A percentile compares a stretch with the other conserved stretches of the same genome.
Evolutionary conservation across 116 monocot genomes (phyloP).

Genomic region (Cymodocea nodosa): DNA sequence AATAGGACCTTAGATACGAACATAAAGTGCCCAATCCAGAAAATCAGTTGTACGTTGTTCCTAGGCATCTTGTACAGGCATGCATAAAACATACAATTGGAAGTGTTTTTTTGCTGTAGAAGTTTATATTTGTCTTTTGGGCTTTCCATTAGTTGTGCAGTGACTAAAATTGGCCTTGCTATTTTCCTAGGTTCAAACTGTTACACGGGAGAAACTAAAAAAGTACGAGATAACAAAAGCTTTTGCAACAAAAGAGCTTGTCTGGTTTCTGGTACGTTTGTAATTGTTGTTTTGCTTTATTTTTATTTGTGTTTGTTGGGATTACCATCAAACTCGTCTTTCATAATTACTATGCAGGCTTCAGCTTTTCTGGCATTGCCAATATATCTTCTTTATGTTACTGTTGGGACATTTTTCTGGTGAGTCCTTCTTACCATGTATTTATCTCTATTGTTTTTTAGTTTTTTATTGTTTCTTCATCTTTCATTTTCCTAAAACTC

Average conservation of each 20-base stretch:
- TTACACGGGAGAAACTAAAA: conserved; percentile 21
- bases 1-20: no score
- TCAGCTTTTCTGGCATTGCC: conserved; percentile 58
- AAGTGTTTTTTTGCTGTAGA: no score
- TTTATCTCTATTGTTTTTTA: not conserved
- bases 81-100: no score
- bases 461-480: not conserved
- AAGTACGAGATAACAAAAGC: conserved; percentile 40
- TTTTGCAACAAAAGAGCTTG: conserved; percentile 54
- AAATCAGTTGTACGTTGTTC: no score
- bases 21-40: no score
- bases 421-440: conserved; percentile 10
- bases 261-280: conserved; percentile 48
- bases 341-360: conserved; percentile 32
- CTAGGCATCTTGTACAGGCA: no score
- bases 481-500: not conserved
- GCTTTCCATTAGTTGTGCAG: no score
- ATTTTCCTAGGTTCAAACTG: conserved; percentile 27
- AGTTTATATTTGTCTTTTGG: no score
- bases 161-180: not conserved
- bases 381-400: conserved; percentile 32
- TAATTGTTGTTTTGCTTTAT: not conserved
- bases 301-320: not conserved
- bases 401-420: conserved; percentile 36
- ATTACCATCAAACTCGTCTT: not conserved